Base-by-base conservation (phyloP, 345 rosid species). In the Kernera saxatilis region DNA sequence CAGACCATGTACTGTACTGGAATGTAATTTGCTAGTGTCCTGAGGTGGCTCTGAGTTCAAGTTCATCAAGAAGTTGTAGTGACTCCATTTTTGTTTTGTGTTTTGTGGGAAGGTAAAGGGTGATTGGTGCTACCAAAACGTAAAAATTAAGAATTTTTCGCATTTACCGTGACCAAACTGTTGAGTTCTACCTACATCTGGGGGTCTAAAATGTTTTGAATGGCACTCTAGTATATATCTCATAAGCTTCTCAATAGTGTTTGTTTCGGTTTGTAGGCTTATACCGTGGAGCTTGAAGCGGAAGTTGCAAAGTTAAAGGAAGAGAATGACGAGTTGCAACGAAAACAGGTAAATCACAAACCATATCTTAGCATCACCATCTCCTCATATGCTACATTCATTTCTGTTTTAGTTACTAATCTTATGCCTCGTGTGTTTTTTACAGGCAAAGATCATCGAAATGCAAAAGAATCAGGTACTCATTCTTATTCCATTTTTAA, bases 261-360 rank as follows among this genome's bases (percentile, higher is more conserved):
- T 35, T 52, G 19, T 0, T 64, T 63, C 72, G 73, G 6, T 73
- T 30, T 29, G 17, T 69, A 94, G 99, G 99, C 97, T 72, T 94
- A 92, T 71, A 95, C 99, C 2, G 82, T 69, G 88, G 98, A 95
- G 75, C 80, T 95, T 81, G 98, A 95, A 88, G 92, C 88, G 43
- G 98, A 95, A 84, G 83, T 89, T 62, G 91, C 89, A 11, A 90
- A 88, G 79, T 71, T 92, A 46, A 91, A 92, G 54, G 91, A 86
- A 78, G 99, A 89, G 75, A 95, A 92, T 14, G 70, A 92, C 40
- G 85, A 83, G 71, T 68, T 95, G 79, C 79, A 25, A 72, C 83
- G 84, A 82, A 91, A 89, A 77, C 96, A 87, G 86, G 99, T 89
- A 82, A 82, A 29, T 3, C 44, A 39, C 9, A 32, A 30, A 26